Conservation (phyloP, 495 filamentous ascomycete species). For the Bathelium albidoporum region DNA sequence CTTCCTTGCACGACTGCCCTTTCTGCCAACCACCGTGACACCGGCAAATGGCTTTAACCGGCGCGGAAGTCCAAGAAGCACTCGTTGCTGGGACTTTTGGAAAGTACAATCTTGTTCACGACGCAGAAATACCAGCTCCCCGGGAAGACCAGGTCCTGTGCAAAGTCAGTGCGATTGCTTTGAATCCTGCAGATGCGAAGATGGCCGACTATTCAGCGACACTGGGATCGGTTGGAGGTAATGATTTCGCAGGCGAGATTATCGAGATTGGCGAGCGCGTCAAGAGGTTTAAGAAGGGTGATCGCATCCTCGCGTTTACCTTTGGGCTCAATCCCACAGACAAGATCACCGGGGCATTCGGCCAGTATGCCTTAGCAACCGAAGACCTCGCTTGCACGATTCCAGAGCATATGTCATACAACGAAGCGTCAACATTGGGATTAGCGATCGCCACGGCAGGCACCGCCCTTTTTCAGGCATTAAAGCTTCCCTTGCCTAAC, state of each 20-base stretch:
- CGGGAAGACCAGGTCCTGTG: not conserved
- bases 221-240: slow-evolving; percentile 37
- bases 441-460: not conserved
- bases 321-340: not conserved
- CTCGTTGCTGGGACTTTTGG: not conserved
- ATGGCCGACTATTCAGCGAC: slow-evolving; percentile 8
- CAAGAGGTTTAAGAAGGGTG: slow-evolving; percentile 51
- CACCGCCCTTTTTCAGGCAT: not conserved
- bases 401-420: not conserved
- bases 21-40: not conserved
- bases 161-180: not conserved
- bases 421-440: not conserved
- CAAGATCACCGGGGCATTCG: not conserved
- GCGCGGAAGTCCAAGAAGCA: not conserved
- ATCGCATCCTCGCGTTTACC: slow-evolving; percentile 58
- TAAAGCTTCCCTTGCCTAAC: slow-evolving; percentile 8
- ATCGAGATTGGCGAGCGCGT: slow-evolving; percentile 56
- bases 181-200: not conserved
- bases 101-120: not conserved
- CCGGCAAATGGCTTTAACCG: not conserved
- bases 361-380: not conserved
- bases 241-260: slow-evolving; percentile 79
- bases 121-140: not conserved
- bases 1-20: not conserved
- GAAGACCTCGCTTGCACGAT: not conserved